Evolutionary conservation across 768 basidiomycete genomes (phyloP).

Genomic region (Kwoniella europaea): DNA sequence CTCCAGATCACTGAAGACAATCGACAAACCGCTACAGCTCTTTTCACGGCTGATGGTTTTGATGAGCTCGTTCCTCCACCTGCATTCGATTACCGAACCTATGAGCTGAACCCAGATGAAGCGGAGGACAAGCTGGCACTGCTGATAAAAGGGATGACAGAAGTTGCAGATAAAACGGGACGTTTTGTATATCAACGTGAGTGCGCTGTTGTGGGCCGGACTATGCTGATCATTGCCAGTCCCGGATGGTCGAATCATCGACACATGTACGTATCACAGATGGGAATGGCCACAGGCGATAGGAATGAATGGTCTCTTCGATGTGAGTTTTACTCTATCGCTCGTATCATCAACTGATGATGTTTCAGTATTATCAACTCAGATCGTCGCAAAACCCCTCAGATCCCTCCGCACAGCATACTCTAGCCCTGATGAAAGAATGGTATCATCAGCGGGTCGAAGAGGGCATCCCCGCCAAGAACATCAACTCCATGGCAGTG

Average conservation of each 20-base stretch:
- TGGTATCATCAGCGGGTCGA: constrained; percentile 29
- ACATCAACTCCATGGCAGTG: constrained; percentile 39
- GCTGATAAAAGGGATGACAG: constrained; percentile 17
- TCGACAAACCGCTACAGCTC: constrained; percentile 10
- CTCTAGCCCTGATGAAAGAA: constrained; percentile 29
- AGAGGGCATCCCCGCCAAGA: constrained; percentile 33
- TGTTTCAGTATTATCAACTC: constrained; percentile 60
- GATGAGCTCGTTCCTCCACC: constrained; percentile 21
- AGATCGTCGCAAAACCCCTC: constrained; percentile 54
- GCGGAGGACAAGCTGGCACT: constrained; percentile 14
- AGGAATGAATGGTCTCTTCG: constrained; percentile 34
- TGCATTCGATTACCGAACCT: constrained; percentile 29
- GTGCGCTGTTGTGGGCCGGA: neutral
- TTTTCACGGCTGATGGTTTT: constrained; percentile 19
- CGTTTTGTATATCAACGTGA: constrained; percentile 18
- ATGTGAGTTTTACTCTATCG: constrained; percentile 17
- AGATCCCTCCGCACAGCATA: constrained; percentile 8
- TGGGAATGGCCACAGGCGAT: constrained; percentile 48
- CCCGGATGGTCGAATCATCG: constrained; percentile 23
- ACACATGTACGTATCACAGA: constrained; percentile 26
- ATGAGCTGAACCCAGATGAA: constrained; percentile 27
- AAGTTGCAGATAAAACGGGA: constrained; percentile 20
- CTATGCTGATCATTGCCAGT: constrained; percentile 1
- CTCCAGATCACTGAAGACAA: constrained; percentile 17
- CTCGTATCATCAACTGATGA: neutral